A percentile compares a stretch with the other conserved stretches of the same genome.
phyloP scores from a whole-genome alignment of 495 filamentous ascomycete genomes.

The Penicillium egyptiacum region DNA sequence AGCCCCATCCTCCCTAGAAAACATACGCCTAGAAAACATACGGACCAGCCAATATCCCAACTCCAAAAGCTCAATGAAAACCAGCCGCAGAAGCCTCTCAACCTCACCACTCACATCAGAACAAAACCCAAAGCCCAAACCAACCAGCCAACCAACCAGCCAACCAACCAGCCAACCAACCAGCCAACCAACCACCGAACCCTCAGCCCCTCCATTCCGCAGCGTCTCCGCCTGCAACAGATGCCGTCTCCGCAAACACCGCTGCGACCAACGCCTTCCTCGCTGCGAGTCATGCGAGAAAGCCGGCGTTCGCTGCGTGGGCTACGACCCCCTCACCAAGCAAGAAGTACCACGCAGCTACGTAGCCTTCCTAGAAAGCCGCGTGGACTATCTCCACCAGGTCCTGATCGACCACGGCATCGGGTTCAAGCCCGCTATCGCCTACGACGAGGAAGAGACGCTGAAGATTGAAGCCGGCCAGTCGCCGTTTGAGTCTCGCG shows the following conservation, averaged over 20 bases:
- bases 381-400: slow-evolving; percentile 74
- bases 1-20: background rate
- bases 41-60: background rate
- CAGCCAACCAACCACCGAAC: background rate
- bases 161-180: background rate
- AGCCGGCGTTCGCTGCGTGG: slow-evolving; percentile 79
- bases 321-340: slow-evolving; percentile 93
- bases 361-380: slow-evolving; percentile 86
- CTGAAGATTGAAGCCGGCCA: slow-evolving; percentile 29
- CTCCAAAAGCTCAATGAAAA: background rate
- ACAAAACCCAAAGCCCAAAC: background rate
- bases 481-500: background rate
- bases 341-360: slow-evolving; percentile 89
- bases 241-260: slow-evolving; percentile 86
- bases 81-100: background rate
- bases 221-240: slow-evolving; percentile 94
- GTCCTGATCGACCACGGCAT: slow-evolving; percentile 67
- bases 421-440: slow-evolving; percentile 64
- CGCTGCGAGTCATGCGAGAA: slow-evolving; percentile 87
- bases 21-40: background rate
- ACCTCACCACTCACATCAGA: background rate
- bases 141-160: background rate
- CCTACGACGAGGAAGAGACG: slow-evolving; percentile 62
- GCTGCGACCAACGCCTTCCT: slow-evolving; percentile 86
- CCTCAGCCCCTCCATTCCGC: slow-evolving; percentile 63